phyloP scores from a whole-genome alignment of 257 asterid species.

The Solanum infundibuliforme region DNA sequence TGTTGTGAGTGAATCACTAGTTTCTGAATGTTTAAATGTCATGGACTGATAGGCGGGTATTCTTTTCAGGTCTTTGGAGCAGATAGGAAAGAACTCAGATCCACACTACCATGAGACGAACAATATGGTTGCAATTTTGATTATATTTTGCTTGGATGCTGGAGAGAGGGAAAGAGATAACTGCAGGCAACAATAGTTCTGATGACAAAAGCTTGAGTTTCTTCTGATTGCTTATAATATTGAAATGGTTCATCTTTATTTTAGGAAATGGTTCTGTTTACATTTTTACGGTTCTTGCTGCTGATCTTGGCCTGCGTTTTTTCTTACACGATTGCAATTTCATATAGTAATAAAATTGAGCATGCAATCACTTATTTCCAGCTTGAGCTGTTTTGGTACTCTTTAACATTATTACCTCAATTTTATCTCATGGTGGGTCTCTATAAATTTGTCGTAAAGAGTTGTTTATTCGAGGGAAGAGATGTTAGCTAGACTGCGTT shows the following conservation, averaged over 20 bases:
- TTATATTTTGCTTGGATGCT: background rate
- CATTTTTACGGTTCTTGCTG: background rate
- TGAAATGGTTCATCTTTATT: background rate
- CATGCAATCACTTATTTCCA: background rate
- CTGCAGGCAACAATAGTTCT: background rate
- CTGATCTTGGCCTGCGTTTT: background rate
- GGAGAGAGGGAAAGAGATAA: background rate
- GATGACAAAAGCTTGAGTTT: background rate
- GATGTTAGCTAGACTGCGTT: background rate
- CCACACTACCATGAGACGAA: constrained; percentile 53
- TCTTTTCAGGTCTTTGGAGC: constrained; percentile 70
- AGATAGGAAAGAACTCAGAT: constrained; percentile 71
- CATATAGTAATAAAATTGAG: background rate
- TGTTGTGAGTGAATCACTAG: background rate
- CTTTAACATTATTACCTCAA: background rate
- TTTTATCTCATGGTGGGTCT: background rate
- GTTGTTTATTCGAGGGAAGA: background rate
- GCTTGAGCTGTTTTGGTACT: background rate
- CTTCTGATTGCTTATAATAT: background rate
- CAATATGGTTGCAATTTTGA: background rate
- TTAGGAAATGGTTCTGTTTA: background rate
- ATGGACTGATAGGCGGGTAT: background rate
- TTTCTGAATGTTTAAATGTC: background rate
- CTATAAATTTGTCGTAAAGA: background rate
- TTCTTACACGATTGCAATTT: background rate